Percentiles rank a stretch among this genome's conserved stretches.
Conservation (phyloP, 805 yeast species). For the Aciculoconidium aculeatum region DNA sequence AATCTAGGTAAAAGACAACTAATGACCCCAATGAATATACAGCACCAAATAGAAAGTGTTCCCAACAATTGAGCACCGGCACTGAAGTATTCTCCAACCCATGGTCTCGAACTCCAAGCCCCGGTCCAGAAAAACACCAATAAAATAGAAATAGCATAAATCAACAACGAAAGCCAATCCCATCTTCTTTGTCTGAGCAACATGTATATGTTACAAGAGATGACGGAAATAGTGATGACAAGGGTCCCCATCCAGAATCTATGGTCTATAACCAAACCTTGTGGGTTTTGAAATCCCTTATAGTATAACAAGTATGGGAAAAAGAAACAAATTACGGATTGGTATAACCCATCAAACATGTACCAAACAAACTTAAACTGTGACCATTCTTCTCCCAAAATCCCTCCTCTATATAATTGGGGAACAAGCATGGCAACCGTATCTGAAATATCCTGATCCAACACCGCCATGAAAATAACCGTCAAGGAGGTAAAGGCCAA, state of each 20-base stretch:
- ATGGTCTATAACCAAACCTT: slow-evolving; percentile 61
- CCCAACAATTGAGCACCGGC: slow-evolving; percentile 64
- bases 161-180: slow-evolving; percentile 68
- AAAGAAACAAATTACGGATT: slow-evolving; percentile 65
- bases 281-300: slow-evolving; percentile 30
- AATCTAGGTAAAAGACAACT: slow-evolving; percentile 66
- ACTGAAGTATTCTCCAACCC: slow-evolving; percentile 56
- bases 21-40: slow-evolving; percentile 56
- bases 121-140: slow-evolving; percentile 75
- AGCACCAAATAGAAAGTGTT: slow-evolving; percentile 59
- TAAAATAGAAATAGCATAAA: slow-evolving; percentile 52
- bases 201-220: slow-evolving; percentile 62
- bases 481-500: slow-evolving; percentile 82
- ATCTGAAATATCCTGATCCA: slow-evolving; percentile 76
- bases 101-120: slow-evolving; percentile 57
- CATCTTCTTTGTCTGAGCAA: slow-evolving; percentile 67
- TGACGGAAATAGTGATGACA: slow-evolving; percentile 61
- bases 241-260: slow-evolving; percentile 67
- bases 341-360: slow-evolving; percentile 74
- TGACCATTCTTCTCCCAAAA: slow-evolving; percentile 66
- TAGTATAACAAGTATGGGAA: slow-evolving; percentile 56
- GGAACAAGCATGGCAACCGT: slow-evolving; percentile 68
- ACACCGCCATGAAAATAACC: slow-evolving; percentile 68
- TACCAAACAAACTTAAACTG: slow-evolving; percentile 64
- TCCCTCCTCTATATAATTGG: slow-evolving; percentile 69